Conservation (phyloP, 2,329 filamentous ascomycete species). For the Rutstroemia sp. region DNA sequence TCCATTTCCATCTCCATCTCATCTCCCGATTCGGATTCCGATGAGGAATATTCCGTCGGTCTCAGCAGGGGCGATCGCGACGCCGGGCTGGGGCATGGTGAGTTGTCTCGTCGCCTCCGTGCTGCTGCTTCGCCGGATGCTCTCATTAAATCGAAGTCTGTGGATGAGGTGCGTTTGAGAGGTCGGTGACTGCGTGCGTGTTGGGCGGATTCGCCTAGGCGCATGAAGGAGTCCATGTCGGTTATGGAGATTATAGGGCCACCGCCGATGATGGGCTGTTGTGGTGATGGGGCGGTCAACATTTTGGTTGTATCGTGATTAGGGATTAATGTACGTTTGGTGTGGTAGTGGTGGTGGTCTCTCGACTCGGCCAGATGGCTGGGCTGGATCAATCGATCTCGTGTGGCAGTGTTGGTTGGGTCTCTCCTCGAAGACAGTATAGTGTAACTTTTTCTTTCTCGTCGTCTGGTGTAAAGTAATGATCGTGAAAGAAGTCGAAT, state of each 20-base stretch:
- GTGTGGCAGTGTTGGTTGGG: too few species aligned
- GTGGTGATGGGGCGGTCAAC: neutral
- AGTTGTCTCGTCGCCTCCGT: neutral
- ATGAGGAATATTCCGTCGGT: neutral
- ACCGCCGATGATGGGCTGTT: neutral
- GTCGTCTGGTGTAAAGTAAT: too few species aligned
- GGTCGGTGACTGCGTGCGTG: neutral
- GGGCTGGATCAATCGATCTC: too few species aligned
- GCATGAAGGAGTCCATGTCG: slow-evolving; percentile 7
- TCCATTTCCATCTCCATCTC: neutral
- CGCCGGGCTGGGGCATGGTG: neutral
- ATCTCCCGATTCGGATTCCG: neutral
- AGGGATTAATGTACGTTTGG: too few species aligned
- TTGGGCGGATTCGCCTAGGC: slow-evolving; percentile 7
- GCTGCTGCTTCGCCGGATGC: slow-evolving; percentile 8
- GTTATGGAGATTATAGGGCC: slow-evolving; percentile 9
- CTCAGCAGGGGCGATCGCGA: neutral
- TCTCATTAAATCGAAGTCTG: slow-evolving; percentile 3
- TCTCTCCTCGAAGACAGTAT: too few species aligned
- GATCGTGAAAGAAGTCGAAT: too few species aligned
- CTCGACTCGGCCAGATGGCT: too few species aligned
- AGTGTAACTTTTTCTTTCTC: too few species aligned
- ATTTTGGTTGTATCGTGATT: too few species aligned
- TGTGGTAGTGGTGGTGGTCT: too few species aligned
- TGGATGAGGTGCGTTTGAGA: slow-evolving; percentile 7